Conservation (phyloP, 176 grass and related monocot species). For the Cenchrus fungigraminus region DNA sequence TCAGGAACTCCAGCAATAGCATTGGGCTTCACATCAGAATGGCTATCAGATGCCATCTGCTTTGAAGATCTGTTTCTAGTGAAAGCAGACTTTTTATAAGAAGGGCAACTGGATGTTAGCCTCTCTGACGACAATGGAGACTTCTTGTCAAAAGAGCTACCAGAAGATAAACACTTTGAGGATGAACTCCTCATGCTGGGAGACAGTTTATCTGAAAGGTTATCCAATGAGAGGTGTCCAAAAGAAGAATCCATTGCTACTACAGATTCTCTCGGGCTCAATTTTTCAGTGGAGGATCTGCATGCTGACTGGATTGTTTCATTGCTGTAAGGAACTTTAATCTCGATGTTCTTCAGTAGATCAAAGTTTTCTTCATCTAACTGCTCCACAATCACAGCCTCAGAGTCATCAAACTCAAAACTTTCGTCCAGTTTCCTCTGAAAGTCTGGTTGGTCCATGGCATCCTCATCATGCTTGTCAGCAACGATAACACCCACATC, state of each 20-base stretch:
- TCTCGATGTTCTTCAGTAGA: conserved; percentile 1
- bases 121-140: conserved; percentile 38
- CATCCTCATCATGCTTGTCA: conserved; percentile 6
- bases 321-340: conserved; percentile 1
- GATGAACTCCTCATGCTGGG: conserved; percentile 18
- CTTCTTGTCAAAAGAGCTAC: conserved; percentile 22
- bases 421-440: conserved; percentile 43
- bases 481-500: conserved; percentile 9
- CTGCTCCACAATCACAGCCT: conserved; percentile 33
- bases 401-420: conserved; percentile 45
- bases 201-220: conserved; percentile 10
- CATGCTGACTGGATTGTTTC: conserved; percentile 20
- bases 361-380: conserved; percentile 20
- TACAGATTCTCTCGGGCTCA: conserved; percentile 10
- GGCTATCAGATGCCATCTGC: conserved; percentile 28
- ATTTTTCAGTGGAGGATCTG: conserved; percentile 18
- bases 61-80: conserved; percentile 17
- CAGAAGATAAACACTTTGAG: conserved; percentile 38
- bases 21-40: conserved; percentile 19
- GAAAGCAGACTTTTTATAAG: conserved; percentile 33
- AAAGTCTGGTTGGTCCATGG: conserved; percentile 30
- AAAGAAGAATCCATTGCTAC: conserved; percentile 10
- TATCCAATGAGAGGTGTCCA: conserved; percentile 12
- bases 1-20: not conserved
- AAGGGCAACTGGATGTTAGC: conserved; percentile 39